These are phyloP conservation scores for Bretziella fagacearum DNA, from an alignment of 2,329 filamentous ascomycete species.

Conservation along the genomic window DNA sequence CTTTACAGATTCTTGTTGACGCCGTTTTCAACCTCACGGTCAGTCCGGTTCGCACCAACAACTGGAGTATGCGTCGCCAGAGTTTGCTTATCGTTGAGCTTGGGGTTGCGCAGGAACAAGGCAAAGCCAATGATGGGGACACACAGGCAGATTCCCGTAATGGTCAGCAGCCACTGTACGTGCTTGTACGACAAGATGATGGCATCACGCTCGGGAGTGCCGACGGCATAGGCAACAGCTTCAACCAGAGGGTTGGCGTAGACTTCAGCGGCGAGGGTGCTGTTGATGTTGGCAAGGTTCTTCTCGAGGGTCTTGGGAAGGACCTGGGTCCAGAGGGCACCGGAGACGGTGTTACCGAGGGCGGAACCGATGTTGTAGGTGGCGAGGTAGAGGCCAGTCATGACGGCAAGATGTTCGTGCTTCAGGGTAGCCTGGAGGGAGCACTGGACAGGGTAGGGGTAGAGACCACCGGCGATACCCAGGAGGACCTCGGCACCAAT, in stretches of 20 bases:
- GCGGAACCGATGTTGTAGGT: constrained; percentile 47
- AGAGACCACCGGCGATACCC: constrained; percentile 46
- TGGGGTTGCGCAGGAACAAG: constrained; percentile 27
- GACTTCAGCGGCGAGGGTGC: constrained; percentile 22
- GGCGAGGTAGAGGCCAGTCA: constrained; percentile 46
- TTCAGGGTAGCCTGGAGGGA: constrained; percentile 27
- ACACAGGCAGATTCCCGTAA: constrained; percentile 32
- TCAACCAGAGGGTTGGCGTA: constrained; percentile 24
- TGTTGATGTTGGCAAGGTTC: constrained; percentile 24
- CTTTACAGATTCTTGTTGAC: neutral
- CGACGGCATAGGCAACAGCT: constrained; percentile 24
- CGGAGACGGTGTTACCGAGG: constrained; percentile 41
- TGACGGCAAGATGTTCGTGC: constrained; percentile 41
- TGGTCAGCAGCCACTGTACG: constrained; percentile 30
- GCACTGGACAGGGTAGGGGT: constrained; percentile 33
- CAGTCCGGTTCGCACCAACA: neutral
- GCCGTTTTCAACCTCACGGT: neutral
- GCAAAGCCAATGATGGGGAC: constrained; percentile 31
- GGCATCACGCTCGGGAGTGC: constrained; percentile 27
- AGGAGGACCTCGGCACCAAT: constrained; percentile 46
- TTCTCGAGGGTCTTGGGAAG: constrained; percentile 29
- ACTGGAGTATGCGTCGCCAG: constrained; percentile 21
- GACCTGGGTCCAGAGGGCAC: constrained; percentile 44
- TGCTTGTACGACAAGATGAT: constrained; percentile 30
- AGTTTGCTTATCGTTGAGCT: constrained; percentile 29